Evolutionary conservation across 2,329 filamentous ascomycete genomes (phyloP).

Genomic region (Penicillium digitatum): DNA sequence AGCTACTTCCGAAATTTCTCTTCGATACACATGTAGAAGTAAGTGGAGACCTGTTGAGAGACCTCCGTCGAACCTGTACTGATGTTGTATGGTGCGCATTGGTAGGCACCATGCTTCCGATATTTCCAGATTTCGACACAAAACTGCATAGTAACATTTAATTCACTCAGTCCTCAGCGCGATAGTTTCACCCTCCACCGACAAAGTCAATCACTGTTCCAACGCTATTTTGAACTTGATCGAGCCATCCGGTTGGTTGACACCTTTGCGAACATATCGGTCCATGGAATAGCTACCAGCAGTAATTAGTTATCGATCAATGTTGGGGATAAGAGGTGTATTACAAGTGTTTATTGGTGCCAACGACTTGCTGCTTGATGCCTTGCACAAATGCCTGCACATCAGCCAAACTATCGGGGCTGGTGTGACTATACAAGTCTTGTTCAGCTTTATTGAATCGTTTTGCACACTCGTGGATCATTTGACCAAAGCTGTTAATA

Average conservation of each 20-base stretch:
- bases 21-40: background rate
- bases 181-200: background rate
- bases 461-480: background rate
- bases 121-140: background rate
- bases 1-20: background rate
- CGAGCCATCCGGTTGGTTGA: background rate
- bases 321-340: background rate
- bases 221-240: background rate
- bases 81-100: too few species aligned
- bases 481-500: background rate
- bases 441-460: background rate
- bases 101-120: background rate
- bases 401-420: background rate
- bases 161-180: background rate
- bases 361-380: background rate
- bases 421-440: background rate
- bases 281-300: background rate
- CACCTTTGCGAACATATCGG: background rate
- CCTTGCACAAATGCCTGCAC: background rate
- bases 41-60: background rate
- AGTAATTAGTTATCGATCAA: background rate
- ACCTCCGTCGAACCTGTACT: background rate
- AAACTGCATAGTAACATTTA: background rate
- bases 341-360: background rate
- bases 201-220: background rate